Conservation (phyloP, 257 asterid genomes). For the Fraxinus cuspidata region DNA sequence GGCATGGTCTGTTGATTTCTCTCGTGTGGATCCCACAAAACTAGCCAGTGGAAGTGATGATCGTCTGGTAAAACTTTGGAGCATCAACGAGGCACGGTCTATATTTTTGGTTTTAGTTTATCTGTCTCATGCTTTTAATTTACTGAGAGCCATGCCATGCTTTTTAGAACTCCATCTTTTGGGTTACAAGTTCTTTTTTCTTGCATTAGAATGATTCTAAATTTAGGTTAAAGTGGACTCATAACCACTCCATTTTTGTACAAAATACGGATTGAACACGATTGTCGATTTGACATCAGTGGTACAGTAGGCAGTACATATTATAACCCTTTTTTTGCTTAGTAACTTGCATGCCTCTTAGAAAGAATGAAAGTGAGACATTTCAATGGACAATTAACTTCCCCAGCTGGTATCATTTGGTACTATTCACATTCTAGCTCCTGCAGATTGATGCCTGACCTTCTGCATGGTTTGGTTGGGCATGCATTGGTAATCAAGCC, state of each 20-base stretch:
- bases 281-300: background rate
- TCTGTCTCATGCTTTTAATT: slow-evolving; percentile 17
- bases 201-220: slow-evolving; percentile 16
- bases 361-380: background rate
- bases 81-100: slow-evolving; percentile 70
- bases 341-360: background rate
- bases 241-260: background rate
- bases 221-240: slow-evolving; percentile 12
- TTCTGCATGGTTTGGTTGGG: background rate
- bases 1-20: slow-evolving; percentile 98
- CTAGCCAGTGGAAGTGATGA: slow-evolving; percentile 96
- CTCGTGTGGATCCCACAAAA: slow-evolving; percentile 71
- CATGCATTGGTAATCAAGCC: slow-evolving; percentile 6
- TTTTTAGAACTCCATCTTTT: background rate
- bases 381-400: slow-evolving; percentile 8
- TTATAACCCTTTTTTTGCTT: background rate
- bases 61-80: slow-evolving; percentile 86
- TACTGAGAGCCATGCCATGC: background rate
- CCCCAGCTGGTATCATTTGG: background rate
- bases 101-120: slow-evolving; percentile 20
- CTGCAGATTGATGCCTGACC: background rate
- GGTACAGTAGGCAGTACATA: background rate
- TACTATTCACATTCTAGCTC: background rate
- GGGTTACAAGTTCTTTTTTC: slow-evolving; percentile 17
- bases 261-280: slow-evolving; percentile 1